A percentile compares a stretch with the other conserved stretches of the same genome.
Evolutionary conservation across 495 filamentous ascomycete species (phyloP).

Genomic region (Penicillium subrubescens): DNA sequence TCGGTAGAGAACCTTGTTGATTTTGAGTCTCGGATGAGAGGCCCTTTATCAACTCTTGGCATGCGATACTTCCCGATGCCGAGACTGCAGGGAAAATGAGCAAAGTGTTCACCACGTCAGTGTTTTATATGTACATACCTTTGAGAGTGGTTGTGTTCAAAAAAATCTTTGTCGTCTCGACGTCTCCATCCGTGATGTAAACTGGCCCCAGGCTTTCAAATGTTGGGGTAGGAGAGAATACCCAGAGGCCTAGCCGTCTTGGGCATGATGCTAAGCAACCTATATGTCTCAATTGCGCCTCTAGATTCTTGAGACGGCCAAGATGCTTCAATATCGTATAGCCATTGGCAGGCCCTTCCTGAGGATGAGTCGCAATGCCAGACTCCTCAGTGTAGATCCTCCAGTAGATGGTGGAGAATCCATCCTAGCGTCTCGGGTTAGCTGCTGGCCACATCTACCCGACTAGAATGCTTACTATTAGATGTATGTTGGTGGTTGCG

Average conservation of each 20-base stretch:
- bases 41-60: constrained; percentile 41
- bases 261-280: constrained; percentile 48
- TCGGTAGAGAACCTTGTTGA: constrained; percentile 18
- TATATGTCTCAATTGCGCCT: constrained; percentile 40
- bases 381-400: constrained; percentile 52
- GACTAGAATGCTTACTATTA: constrained; percentile 41
- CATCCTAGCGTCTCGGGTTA: constrained; percentile 40
- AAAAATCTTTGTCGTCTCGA: constrained; percentile 36
- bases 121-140: constrained; percentile 25
- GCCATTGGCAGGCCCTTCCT: constrained; percentile 42
- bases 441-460: background rate
- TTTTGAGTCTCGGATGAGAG: constrained; percentile 39
- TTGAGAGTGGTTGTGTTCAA: constrained; percentile 42
- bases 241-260: constrained; percentile 45
- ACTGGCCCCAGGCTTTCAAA: constrained; percentile 42
- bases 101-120: background rate
- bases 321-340: constrained; percentile 49
- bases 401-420: constrained; percentile 53
- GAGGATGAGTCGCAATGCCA: constrained; percentile 35
- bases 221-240: constrained; percentile 46
- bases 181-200: constrained; percentile 29
- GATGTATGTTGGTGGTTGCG: constrained; percentile 49
- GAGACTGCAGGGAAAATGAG: constrained; percentile 34
- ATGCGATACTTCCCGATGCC: constrained; percentile 42
- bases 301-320: constrained; percentile 48